Percentiles rank a stretch among this genome's conserved stretches.
Conservation (phyloP, 345 rosid species). For the Garcia nutans region DNA sequence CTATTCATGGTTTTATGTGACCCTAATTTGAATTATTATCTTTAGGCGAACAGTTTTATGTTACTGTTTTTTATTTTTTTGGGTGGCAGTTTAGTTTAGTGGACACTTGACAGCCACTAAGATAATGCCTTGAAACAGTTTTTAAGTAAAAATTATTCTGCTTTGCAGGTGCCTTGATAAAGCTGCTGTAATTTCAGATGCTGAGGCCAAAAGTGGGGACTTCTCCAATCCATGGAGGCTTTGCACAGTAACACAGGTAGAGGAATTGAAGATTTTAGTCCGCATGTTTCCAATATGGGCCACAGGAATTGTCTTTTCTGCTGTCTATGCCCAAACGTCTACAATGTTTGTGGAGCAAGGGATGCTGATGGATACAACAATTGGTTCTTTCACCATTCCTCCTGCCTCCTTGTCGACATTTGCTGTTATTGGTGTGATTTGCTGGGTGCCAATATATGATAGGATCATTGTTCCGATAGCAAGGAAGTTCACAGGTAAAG, state of each 20-base stretch:
- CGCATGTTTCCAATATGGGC: conserved; percentile 98
- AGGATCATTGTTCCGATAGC: conserved; percentile 71
- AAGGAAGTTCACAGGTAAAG: conserved; percentile 76
- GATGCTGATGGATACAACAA: conserved; percentile 69
- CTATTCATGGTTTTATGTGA: background rate
- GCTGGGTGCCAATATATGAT: conserved; percentile 89
- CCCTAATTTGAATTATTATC: background rate
- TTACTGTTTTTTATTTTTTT: too few species aligned
- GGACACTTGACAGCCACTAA: background rate
- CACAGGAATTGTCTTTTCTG: conserved; percentile 77
- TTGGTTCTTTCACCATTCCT: conserved; percentile 86
- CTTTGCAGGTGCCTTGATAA: conserved; percentile 80
- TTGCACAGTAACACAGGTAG: conserved; percentile 92
- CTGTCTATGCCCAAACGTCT: conserved; percentile 84
- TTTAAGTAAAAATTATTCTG: background rate
- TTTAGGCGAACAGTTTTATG: background rate
- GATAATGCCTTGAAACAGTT: background rate
- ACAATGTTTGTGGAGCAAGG: conserved; percentile 97
- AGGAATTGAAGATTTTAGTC: conserved; percentile 83
- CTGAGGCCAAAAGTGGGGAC: conserved; percentile 56
- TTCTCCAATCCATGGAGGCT: conserved; percentile 69
- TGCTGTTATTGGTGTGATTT: conserved; percentile 71
- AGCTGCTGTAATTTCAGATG: conserved; percentile 76
- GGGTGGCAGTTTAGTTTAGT: background rate
- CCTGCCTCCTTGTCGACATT: conserved; percentile 84